Evolutionary conservation across 495 filamentous ascomycete genomes (phyloP).

Genomic region (Trichocladium uniseriatum): DNA sequence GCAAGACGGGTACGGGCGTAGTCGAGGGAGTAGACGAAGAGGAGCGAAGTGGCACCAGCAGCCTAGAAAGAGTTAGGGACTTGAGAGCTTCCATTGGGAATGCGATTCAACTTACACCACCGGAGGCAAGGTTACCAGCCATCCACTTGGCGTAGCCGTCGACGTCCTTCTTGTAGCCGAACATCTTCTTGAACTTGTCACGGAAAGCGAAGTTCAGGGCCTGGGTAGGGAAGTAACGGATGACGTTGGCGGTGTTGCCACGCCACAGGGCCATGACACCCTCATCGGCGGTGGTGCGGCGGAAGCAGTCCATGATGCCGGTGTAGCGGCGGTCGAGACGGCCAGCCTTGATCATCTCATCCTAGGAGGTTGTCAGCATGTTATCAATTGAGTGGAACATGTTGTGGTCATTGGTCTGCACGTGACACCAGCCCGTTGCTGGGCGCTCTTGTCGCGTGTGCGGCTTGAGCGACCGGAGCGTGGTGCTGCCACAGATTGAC

Average conservation of each 20-base stretch:
- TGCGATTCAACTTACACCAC: constrained; percentile 99
- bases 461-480: not conserved
- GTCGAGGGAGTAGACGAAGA: constrained; percentile 99
- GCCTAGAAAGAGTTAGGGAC: constrained; percentile 41
- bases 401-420: not conserved
- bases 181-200: constrained; percentile 99
- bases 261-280: constrained; percentile 84
- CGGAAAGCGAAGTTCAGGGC: constrained; percentile 99
- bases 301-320: constrained; percentile 93
- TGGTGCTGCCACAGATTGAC: too few species aligned
- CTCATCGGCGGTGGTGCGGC: constrained; percentile 74
- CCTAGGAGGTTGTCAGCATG: constrained; percentile 44
- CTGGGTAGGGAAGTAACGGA: constrained; percentile 99
- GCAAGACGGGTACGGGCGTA: constrained; percentile 99
- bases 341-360: constrained; percentile 99
- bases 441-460: not conserved
- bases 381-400: not conserved
- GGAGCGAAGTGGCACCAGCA: constrained; percentile 98
- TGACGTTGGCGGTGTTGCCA: constrained; percentile 99
- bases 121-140: constrained; percentile 98
- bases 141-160: constrained; percentile 99
- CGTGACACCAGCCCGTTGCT: constrained; percentile 9
- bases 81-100: too few species aligned
- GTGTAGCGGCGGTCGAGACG: constrained; percentile 96
- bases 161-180: constrained; percentile 99